Evolutionary conservation across 805 yeast genomes (phyloP).

Genomic region (Barnettozyma botsteinii): DNA sequence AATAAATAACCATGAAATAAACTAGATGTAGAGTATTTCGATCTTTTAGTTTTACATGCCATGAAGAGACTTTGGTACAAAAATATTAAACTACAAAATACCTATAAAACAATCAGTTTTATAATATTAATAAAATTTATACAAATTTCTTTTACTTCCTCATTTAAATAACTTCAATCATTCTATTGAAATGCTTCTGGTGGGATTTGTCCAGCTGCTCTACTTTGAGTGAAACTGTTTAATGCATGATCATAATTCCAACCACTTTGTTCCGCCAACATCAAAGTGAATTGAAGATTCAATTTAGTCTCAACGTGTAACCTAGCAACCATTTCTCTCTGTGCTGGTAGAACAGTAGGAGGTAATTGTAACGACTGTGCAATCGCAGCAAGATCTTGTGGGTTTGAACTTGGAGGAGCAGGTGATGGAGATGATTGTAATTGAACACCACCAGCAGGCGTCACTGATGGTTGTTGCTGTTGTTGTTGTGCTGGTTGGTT

Average conservation of each 20-base stretch:
- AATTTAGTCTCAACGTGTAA: slow-evolving; percentile 68
- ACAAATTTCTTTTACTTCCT: background rate
- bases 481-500: slow-evolving; percentile 11
- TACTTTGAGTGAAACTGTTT: slow-evolving; percentile 62
- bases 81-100: no score
- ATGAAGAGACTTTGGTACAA: no score
- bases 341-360: slow-evolving; percentile 35
- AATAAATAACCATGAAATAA: no score
- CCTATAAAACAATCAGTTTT: no score
- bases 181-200: slow-evolving; percentile 23
- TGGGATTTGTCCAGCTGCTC: slow-evolving; percentile 25
- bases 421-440: background rate
- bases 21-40: no score
- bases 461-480: slow-evolving; percentile 5
- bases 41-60: no score
- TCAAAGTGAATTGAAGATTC: slow-evolving; percentile 69
- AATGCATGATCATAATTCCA: slow-evolving; percentile 75
- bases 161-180: background rate
- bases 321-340: slow-evolving; percentile 60
- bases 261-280: slow-evolving; percentile 82
- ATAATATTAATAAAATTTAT: no score
- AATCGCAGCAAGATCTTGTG: slow-evolving; percentile 6
- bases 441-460: slow-evolving; percentile 12
- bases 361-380: slow-evolving; percentile 29
- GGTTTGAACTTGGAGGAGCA: slow-evolving; percentile 4